Conservation (phyloP, 495 filamentous ascomycete genomes). For the Penicillium lagena region DNA sequence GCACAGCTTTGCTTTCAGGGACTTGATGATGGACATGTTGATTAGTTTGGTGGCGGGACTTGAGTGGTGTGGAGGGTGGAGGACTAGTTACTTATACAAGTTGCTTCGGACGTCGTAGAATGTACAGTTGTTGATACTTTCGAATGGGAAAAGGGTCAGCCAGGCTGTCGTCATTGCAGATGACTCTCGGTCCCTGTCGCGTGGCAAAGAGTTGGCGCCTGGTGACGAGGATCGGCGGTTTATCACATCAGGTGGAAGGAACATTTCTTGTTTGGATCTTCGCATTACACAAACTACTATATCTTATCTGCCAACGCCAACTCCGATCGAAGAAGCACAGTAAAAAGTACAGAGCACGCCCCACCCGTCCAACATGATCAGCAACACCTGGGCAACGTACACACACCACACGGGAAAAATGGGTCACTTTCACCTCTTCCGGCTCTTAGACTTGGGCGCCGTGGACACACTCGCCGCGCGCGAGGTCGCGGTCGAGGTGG, state of each 20-base stretch:
- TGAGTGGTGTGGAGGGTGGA: too few relatives aligned
- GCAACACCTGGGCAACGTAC: constrained; percentile 6
- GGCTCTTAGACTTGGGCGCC: constrained; percentile 39
- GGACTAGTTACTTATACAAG: neutral
- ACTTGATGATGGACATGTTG: constrained; percentile 9
- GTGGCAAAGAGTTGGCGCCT: neutral
- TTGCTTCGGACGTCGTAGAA: neutral
- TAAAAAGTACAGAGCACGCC: constrained; percentile 1
- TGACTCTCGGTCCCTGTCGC: constrained; percentile 6
- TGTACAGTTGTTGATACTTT: too few relatives aligned
- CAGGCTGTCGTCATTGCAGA: constrained; percentile 14
- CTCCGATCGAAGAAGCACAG: neutral
- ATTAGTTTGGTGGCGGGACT: neutral
- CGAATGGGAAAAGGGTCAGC: too few relatives aligned
- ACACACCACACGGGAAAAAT: constrained; percentile 1
- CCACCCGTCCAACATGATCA: constrained; percentile 4
- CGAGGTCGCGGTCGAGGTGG: constrained; percentile 44
- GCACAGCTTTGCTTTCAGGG: constrained; percentile 7
- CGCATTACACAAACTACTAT: constrained; percentile 7
- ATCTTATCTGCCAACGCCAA: constrained; percentile 18
- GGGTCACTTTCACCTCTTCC: constrained; percentile 36
- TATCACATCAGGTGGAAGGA: constrained; percentile 7
- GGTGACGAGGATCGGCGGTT: constrained; percentile 14
- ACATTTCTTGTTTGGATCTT: constrained; percentile 14
- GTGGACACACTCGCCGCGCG: constrained; percentile 51